Percentiles rank a stretch among this genome's conserved stretches.
Evolutionary conservation across 345 rosid genomes (phyloP).

Genomic region (Brassica rapa): DNA sequence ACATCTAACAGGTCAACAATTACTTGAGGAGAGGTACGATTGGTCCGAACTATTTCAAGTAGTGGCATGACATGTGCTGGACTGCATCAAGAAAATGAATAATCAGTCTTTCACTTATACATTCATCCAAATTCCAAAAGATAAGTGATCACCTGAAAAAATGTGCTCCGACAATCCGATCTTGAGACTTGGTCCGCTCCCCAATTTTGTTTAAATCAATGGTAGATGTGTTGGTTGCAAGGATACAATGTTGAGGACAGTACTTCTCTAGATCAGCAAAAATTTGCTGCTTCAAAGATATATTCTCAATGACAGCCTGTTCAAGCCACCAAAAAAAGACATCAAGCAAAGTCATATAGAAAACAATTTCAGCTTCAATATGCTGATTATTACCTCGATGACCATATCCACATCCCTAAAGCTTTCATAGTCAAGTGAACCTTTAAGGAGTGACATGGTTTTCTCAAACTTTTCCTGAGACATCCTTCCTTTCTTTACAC

Average conservation of each 20-base stretch:
- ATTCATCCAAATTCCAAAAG: background rate
- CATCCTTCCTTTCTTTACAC: conserved; percentile 84
- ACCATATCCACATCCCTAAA: conserved; percentile 93
- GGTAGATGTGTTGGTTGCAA: conserved; percentile 94
- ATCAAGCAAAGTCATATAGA: conserved; percentile 7
- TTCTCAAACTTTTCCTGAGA: conserved; percentile 75
- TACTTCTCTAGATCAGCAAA: conserved; percentile 87
- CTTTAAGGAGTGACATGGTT: conserved; percentile 72
- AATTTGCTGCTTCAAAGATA: conserved; percentile 93
- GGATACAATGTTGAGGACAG: conserved; percentile 88
- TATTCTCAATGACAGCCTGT: conserved; percentile 92
- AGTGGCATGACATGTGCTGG: conserved; percentile 99
- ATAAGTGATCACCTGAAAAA: conserved; percentile 74
- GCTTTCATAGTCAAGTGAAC: conserved; percentile 78
- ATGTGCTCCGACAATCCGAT: conserved; percentile 92
- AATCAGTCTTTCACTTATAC: background rate
- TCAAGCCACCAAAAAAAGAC: conserved; percentile 45
- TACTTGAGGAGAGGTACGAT: conserved; percentile 79
- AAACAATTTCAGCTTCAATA: conserved; percentile 18
- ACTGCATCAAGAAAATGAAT: conserved; percentile 52
- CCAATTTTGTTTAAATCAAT: conserved; percentile 89
- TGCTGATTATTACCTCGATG: conserved; percentile 66
- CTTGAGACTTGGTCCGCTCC: conserved; percentile 70
- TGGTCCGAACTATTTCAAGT: conserved; percentile 86
- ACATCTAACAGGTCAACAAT: conserved; percentile 87